Evolutionary conservation across 345 rosid species (phyloP), one percentile per base, ranked within the genome.

Genomic region (Pistacia integerrima): DNA sequence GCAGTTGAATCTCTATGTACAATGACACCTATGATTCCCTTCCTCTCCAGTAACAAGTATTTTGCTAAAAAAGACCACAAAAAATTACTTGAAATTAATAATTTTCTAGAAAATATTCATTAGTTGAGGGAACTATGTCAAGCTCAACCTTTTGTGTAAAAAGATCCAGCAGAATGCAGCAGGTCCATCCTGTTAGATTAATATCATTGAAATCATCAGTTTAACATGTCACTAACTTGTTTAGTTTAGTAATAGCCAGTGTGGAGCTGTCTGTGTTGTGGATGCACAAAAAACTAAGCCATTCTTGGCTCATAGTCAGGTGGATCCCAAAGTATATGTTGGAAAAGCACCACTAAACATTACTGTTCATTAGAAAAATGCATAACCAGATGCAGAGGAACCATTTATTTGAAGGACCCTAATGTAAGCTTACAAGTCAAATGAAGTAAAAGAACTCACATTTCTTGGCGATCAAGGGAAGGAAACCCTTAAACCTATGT

Each of bases 401-500:
- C 41, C 30, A 48, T 54, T 14, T 20, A 33, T 28, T 20, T 57
- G 20, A 44, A 52, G 17, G 48, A 49, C 17, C 17, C 46, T 38
- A n/a, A 69, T 0, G 33, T 41, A 72, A 76, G 61, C 69, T 71
- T 70, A 20, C 57, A 28, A 69, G 51, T 8, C 4, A 1, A 81
- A 80, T 58, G 38, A 65, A 75, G 11, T 18, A 28, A 64, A 11
- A 63, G 17, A 82, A 78, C 95, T 93, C 77, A 93, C 97, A 91
- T 81, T 77, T 94, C 94, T 76, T 55, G 69, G 64, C 60, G 83
- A 78, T 81, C 81, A 73, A 94, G 94, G 38, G 87, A 91, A 62
- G 98, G 98, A 90, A 81, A 93, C 85, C 84, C 92, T 85, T 41
- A 78, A 83, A 25, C 98, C 98, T 76, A 94, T 76, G 44, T 83